Conservation (phyloP, 176 grass and related monocot genomes). For the Eremochloa ophiuroides region DNA sequence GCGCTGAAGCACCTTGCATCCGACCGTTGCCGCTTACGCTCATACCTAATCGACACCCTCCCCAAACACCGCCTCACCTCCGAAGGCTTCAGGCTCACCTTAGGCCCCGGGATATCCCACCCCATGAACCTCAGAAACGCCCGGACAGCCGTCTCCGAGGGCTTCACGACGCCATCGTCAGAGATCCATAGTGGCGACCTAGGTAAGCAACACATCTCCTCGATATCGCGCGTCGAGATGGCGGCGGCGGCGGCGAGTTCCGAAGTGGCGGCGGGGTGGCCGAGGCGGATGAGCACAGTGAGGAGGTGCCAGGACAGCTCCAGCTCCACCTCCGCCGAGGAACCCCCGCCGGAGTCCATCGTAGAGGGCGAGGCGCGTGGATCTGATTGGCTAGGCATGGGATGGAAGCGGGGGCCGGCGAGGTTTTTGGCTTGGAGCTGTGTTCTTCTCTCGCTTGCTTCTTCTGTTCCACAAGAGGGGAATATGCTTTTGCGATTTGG, state of each 20-base stretch:
- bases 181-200: constrained; percentile 54
- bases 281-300: constrained; percentile 73
- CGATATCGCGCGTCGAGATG: constrained; percentile 21
- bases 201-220: constrained; percentile 40
- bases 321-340: constrained; percentile 32
- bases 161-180: constrained; percentile 28
- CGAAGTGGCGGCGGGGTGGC: constrained; percentile 30
- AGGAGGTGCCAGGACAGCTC: constrained; percentile 80
- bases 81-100: neutral
- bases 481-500: constrained; percentile 12
- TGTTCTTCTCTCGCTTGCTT: neutral
- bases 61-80: constrained; percentile 3
- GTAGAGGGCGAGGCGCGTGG: constrained; percentile 16
- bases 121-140: constrained; percentile 37
- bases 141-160: constrained; percentile 33
- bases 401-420: neutral
- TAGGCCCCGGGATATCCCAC: constrained; percentile 11
- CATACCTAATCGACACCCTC: constrained; percentile 24
- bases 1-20: neutral
- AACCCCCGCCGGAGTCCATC: constrained; percentile 20
- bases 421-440: constrained; percentile 10
- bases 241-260: constrained; percentile 21
- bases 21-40: constrained; percentile 60
- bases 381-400: constrained; percentile 11
- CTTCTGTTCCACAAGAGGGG: neutral